These are phyloP conservation scores for Saturnispora hagleri DNA, from an alignment of 805 yeast genomes.

Conservation along the genomic window DNA sequence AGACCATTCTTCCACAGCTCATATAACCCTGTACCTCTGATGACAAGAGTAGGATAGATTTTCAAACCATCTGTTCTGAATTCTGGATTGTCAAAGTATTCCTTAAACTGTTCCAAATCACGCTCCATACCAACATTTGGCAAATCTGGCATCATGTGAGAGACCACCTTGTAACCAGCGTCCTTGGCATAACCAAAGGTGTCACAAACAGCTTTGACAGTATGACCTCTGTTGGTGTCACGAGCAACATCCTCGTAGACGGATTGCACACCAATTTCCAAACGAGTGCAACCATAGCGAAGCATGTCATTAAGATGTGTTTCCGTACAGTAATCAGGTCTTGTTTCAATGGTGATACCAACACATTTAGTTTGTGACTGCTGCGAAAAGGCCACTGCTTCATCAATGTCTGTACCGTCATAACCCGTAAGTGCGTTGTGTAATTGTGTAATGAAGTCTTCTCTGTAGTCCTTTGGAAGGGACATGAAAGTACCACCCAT, in stretches of 20 bases:
- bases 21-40: slow-evolving; percentile 93
- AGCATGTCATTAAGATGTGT: slow-evolving; percentile 94
- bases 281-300: slow-evolving; percentile 90
- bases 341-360: slow-evolving; percentile 95
- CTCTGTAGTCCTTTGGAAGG: slow-evolving; percentile 81
- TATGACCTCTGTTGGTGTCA: slow-evolving; percentile 96
- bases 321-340: slow-evolving; percentile 97
- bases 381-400: slow-evolving; percentile 84
- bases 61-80: slow-evolving; percentile 96
- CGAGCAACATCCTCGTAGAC: slow-evolving; percentile 97
- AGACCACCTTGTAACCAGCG: slow-evolving; percentile 94
- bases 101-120: slow-evolving; percentile 90
- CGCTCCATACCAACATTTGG: slow-evolving; percentile 99
- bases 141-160: slow-evolving; percentile 99
- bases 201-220: slow-evolving; percentile 91
- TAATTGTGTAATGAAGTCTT: slow-evolving; percentile 74
- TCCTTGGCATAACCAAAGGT: slow-evolving; percentile 95
- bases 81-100: slow-evolving; percentile 93
- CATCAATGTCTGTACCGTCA: slow-evolving; percentile 79
- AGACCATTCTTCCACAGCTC: slow-evolving; percentile 96
- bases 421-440: slow-evolving; percentile 95
- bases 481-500: slow-evolving; percentile 99
- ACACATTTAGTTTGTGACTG: slow-evolving; percentile 95
- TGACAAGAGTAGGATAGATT: slow-evolving; percentile 91
- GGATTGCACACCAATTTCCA: slow-evolving; percentile 95